Base-by-base conservation (phyloP, 495 filamentous ascomycete species). In the Acidiella bohemica region DNA sequence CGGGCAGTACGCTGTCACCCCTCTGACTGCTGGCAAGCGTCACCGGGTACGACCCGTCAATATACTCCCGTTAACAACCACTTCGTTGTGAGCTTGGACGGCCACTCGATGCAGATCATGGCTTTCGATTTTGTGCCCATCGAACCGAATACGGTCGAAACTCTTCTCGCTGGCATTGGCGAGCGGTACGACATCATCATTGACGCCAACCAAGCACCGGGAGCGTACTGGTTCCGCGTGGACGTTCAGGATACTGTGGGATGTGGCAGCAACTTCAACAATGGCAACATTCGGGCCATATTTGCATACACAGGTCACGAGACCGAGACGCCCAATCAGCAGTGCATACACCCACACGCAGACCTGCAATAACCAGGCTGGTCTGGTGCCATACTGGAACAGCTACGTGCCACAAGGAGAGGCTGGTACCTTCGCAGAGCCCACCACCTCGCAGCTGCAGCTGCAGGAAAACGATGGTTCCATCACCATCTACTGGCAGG, bases 141-240 rank as follows among this genome's bases (percentile, higher is more conserved):
- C 26, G 36, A 52, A 32, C 44, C 57, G 5, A 51, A 44, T 35
- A 49, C 30, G 1, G 50, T 48, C 4, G 32, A 50, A 24, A 39
- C 47, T 32, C 14, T 63, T 3, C 44, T 53, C 16, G 26, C 61
- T 17, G 51, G 40, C 23, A 58, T 63, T 13, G 57, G 58, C 41
- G 57, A 63, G 39, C 54, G 60, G 2, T 61, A 63, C 53, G 60
- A 61, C 20, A 55, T 63, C 5, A 47, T 63, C 37, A 53, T 63
- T 36, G 52, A 39, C 10, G 55, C 60, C 16, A 56, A 60, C 28
- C 59, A 59, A 37, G 35, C 57, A 10, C 39, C 50, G 19, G 56
- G 46, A n/a, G 56, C 54, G 32, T 63, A 60, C 46, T 63, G 60
- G 60, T 53, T 61, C 43, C 53, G 59, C 10, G 51, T 57, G 18